Conservation (phyloP, 352 stramenopile species). For the Saprolegnia diclina region DNA sequence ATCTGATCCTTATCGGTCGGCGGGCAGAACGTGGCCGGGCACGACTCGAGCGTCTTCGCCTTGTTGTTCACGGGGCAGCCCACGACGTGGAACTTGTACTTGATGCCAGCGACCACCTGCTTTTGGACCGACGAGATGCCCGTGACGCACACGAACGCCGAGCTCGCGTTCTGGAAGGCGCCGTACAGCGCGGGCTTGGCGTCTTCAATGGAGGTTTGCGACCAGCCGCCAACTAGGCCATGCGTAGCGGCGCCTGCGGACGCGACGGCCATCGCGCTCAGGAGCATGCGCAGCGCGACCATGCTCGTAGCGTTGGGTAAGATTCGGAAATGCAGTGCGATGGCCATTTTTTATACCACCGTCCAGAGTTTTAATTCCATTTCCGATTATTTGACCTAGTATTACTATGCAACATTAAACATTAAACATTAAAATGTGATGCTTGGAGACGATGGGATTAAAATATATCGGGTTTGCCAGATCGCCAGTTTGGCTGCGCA, state of each 20-base stretch:
- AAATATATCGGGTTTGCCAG: neutral
- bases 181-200: constrained; percentile 17
- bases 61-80: constrained; percentile 10
- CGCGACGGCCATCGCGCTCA: neutral
- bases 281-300: neutral
- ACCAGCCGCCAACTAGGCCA: constrained; percentile 6
- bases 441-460: neutral
- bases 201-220: neutral
- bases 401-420: neutral
- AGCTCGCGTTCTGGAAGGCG: constrained; percentile 10
- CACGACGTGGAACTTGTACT: constrained; percentile 27
- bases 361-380: neutral
- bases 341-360: neutral
- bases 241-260: neutral
- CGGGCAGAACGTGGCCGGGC: constrained; percentile 9
- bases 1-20: neutral
- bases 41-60: neutral
- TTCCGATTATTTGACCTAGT: neutral
- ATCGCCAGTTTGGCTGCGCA: neutral
- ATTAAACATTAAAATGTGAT: neutral
- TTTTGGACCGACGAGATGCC: constrained; percentile 36
- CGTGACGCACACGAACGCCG: constrained; percentile 36
- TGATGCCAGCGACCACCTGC: constrained; percentile 32
- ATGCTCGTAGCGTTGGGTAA: neutral
- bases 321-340: neutral